phyloP scores from a whole-genome alignment of 164 flowering plant genomes.

The Brasenia schreberi region DNA sequence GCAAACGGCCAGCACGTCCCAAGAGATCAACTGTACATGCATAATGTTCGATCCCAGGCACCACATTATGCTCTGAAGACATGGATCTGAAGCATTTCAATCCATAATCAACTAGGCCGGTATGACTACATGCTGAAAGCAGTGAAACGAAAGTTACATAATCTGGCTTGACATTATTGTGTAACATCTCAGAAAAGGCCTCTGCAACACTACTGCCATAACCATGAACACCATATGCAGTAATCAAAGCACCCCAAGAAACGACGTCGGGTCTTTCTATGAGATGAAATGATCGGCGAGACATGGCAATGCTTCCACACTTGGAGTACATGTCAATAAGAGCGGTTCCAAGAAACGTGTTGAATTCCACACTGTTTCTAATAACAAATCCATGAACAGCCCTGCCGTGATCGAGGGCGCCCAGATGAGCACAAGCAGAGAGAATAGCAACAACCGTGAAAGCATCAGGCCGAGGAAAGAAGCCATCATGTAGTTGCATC shows the following conservation, averaged over 20 bases:
- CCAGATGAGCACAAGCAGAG: constrained; percentile 24
- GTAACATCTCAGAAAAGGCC: constrained; percentile 18
- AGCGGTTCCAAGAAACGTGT: constrained; percentile 25
- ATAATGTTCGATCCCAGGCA: constrained; percentile 24
- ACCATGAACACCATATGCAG: constrained; percentile 29
- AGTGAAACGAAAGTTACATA: constrained; percentile 16
- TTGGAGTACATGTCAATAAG: constrained; percentile 27
- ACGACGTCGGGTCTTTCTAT: constrained; percentile 15
- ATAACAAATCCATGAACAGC: constrained; percentile 27
- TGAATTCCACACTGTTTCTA: constrained; percentile 21
- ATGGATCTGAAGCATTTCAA: constrained; percentile 20
- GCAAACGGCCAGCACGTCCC: constrained; percentile 23
- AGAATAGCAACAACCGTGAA: constrained; percentile 27
- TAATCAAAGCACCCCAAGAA: constrained; percentile 29
- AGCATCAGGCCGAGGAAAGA: constrained; percentile 12
- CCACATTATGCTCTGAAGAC: constrained; percentile 15
- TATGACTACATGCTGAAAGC: constrained; percentile 32
- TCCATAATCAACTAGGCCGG: constrained; percentile 27
- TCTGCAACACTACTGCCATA: constrained; percentile 13
- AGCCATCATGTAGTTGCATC: constrained; percentile 19
- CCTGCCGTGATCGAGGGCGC: constrained; percentile 22
- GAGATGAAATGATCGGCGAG: constrained; percentile 14
- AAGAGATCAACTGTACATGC: constrained; percentile 31
- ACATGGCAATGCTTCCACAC: constrained; percentile 21
- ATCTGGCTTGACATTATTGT: constrained; percentile 18